Base-by-base conservation (phyloP, 2,329 filamentous ascomycete species). In the Rutstroemia sp. region DNA sequence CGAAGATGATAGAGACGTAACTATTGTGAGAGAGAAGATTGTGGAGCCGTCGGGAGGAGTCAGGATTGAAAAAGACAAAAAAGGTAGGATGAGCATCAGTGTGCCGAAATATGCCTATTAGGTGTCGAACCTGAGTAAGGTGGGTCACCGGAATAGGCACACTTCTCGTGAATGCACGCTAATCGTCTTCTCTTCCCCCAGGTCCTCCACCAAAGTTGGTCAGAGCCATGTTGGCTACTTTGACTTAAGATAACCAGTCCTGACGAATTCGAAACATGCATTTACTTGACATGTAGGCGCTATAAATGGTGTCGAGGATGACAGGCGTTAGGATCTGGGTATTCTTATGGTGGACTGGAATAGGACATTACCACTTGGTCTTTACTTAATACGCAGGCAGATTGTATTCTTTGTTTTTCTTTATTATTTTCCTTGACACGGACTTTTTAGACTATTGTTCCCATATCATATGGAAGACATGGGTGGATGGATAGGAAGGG, bases 81-180 rank as follows among this genome's bases (percentile, higher is more conserved):
- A 89, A 91, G 91, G 92, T 95, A 94, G 86, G 88, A 85, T 94
- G 83, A 83, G 85, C 78, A 84, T 92, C 76, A 88, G 87, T 76
- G 81, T 89, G 73, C 88, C 87, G 68, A 83, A 84, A 75, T 60
- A 67, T 56, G 80, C 83, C 73, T 81, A 76, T 73, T 59, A 55
- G 54, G 78, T 61, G 47, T 61, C 58, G 59, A 54, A 54, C 48
- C 54, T 60, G 61, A 59, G 55, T 64, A 59, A 63, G 63, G 60
- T 67, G 65, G 63, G 61, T 67, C 50, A 59, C 53, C 59, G 47
- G 37, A 47, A 59, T 57, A 61, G 60, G 48, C 50, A 21, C 16
- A 57, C 55, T 58, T 51, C 39, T 51, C 39, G 39, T 37, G 46
- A 48, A 51, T 41, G 44, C 44, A 57, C 59, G 65, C 62, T 67